Evolutionary conservation across 2,329 filamentous ascomycete species (phyloP).

Genomic region (Neoascochyta sp.): DNA sequence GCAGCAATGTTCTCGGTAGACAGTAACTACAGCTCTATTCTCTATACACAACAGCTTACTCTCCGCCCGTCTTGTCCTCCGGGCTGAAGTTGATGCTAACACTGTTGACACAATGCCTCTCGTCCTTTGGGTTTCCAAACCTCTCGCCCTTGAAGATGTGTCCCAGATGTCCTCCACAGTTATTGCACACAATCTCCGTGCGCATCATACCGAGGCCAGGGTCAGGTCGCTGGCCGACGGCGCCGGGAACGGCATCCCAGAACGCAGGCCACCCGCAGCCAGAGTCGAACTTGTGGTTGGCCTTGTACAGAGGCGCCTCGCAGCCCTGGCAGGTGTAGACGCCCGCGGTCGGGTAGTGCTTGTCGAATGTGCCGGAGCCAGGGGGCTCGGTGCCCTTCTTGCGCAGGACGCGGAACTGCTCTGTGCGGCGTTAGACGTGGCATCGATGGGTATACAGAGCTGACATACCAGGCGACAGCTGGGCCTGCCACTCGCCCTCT

Average conservation of each 20-base stretch:
- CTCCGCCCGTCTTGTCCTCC: constrained; percentile 58
- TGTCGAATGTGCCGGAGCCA: constrained; percentile 78
- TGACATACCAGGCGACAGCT: constrained; percentile 65
- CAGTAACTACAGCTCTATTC: no score
- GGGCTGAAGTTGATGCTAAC: constrained; percentile 80
- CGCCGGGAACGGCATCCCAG: constrained; percentile 90
- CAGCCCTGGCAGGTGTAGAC: constrained; percentile 88
- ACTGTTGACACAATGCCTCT: constrained; percentile 96
- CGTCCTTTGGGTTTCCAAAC: constrained; percentile 80
- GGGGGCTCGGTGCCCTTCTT: constrained; percentile 87
- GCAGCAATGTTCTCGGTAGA: no score
- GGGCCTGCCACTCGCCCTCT: constrained; percentile 82
- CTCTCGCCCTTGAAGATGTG: constrained; percentile 92
- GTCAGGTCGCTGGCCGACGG: constrained; percentile 79
- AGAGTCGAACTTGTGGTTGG: constrained; percentile 90
- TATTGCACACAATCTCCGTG: constrained; percentile 90
- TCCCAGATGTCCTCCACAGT: constrained; percentile 88
- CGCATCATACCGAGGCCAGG: constrained; percentile 73
- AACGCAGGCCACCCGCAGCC: constrained; percentile 98
- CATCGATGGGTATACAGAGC: neutral
- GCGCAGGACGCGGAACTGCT: constrained; percentile 92
- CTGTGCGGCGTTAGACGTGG: constrained; percentile 46
- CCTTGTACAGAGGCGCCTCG: constrained; percentile 83
- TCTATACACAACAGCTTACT: constrained; percentile 8
- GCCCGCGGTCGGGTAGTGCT: constrained; percentile 72